Evolutionary conservation across 1,284 basidiomycete genomes (phyloP), one percentile per base, ranked within the genome.

Genomic region (Malassezia nana): DNA sequence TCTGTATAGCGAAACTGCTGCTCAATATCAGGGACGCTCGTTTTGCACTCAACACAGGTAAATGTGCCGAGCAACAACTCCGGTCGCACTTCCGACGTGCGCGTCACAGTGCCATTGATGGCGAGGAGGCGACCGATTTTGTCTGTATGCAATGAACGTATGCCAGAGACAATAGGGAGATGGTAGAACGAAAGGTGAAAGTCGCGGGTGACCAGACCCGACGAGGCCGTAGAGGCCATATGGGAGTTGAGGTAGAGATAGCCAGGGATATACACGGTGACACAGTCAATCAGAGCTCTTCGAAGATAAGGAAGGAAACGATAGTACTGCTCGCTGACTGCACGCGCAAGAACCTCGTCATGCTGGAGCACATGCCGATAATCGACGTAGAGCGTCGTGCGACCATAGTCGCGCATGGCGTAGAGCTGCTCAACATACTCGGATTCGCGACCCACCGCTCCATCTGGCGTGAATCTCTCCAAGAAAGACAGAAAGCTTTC

Each of bases 1-100:
- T 98, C 94, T 20, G 94, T 99, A 75, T 96, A 98, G 75, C 95
- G 96, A 81, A 98, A 99, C 74, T 99, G 94, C 74, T 99, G 94
- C 74, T 99, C 94, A 48, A 99, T 85, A 65, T 96, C 91, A 55
- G 86, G 82, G n/a, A 95, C 84, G 7, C 85, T 78, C 32, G 85
- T 86, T 48, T 82, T 81, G 75, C 94, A 99, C 39, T 85, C 80
- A 71, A 87, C 84, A 70, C 94, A 99, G 43, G 85, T 83, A 74
- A 96, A 98, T 50, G 87, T 91, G 16, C 91, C 94, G 65, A 82
- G 90, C 15, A 96, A 79, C 40, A 99, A 77, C 76, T 99, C 94
- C 2, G 94, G 94, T 22, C 94, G 81, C 42, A 98, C 94, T 77
- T 99, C 94, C 62, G 87, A 91, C 1, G 94, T 99, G 45, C 94